Base-by-base conservation (phyloP, 495 filamentous ascomycete species). In the Astrothelium subdiscretum region DNA sequence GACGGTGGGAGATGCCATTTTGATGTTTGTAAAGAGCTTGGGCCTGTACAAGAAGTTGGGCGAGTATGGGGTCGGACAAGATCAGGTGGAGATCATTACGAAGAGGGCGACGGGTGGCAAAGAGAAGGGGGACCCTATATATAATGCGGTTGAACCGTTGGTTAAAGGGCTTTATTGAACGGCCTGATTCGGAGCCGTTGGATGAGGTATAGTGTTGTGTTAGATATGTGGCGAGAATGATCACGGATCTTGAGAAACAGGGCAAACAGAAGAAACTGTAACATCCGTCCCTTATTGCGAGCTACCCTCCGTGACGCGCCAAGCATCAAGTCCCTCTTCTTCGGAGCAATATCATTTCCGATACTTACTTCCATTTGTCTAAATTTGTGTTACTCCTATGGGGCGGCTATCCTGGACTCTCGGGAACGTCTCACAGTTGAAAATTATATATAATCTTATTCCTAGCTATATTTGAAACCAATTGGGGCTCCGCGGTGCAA, bases 21-120 rank as follows among this genome's bases (percentile, higher is more conserved):
- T 75, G 58, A 51, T 70, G 48, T 62, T 77, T 35, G 74, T 77
- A 12, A 66, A 67, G 65, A 60, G 59, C 15, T 59, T 77, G 61
- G 74, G 62, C 18, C 48, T 77, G 65, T 61, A 72, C 35, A 63
- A 61, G 24, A 71, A 68, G 31, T 63, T 77, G 64, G 67, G 66
- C 48, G 69, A 73, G 63, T 73, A 72, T 44, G 67, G 65, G 27
- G 72, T 76, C 11, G 70, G 65, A 0, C 65, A 67, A 58, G 73
- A 71, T 65, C 70, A 76, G 62, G 64, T 72, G 31, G 44, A 51
- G 27, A 59, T 71, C 13, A 76, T 76, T 63, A 65, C 65, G 22
- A 69, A 70, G 54, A 65, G 66, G 60, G 74, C 72, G 32, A 73
- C 71, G 29, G 65, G 65, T 35, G 24, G 48, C 20, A 63, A 59